Evolutionary conservation across 768 basidiomycete genomes (phyloP).

Genomic region (Lactarius akahatsu): DNA sequence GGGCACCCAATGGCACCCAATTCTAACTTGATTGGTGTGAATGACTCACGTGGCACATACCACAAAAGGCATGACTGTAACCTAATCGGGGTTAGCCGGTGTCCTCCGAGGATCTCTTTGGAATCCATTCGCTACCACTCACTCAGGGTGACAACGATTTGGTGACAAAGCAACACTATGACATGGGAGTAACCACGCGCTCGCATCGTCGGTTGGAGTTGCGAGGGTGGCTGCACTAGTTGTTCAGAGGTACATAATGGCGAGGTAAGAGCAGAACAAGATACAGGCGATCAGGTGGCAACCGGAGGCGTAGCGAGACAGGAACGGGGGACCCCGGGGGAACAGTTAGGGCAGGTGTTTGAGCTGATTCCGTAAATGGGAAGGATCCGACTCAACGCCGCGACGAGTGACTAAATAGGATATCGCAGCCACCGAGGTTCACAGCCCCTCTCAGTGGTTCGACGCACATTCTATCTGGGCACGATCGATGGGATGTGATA

Average conservation of each 20-base stretch:
- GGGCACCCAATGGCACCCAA: background rate
- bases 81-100: slow-evolving; percentile 28
- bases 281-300: slow-evolving; percentile 25
- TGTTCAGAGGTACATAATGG: background rate
- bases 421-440: slow-evolving; percentile 21
- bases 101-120: background rate
- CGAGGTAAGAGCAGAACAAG: no score
- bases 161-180: background rate
- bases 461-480: background rate
- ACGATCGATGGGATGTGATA: slow-evolving; percentile 17
- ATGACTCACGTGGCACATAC: slow-evolving; percentile 14
- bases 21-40: background rate
- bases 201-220: background rate
- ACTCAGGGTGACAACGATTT: background rate
- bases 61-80: slow-evolving; percentile 28
- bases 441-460: slow-evolving; percentile 22
- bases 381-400: slow-evolving; percentile 35
- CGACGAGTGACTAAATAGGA: slow-evolving; percentile 27
- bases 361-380: slow-evolving; percentile 30
- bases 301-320: slow-evolving; percentile 33
- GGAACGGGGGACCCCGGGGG: slow-evolving; percentile 29
- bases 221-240: background rate
- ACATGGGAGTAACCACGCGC: background rate
- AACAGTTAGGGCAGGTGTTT: slow-evolving; percentile 23
- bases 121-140: background rate